Evolutionary conservation across 257 asterid species (phyloP).

Genomic region (Buddleja alternifolia): DNA sequence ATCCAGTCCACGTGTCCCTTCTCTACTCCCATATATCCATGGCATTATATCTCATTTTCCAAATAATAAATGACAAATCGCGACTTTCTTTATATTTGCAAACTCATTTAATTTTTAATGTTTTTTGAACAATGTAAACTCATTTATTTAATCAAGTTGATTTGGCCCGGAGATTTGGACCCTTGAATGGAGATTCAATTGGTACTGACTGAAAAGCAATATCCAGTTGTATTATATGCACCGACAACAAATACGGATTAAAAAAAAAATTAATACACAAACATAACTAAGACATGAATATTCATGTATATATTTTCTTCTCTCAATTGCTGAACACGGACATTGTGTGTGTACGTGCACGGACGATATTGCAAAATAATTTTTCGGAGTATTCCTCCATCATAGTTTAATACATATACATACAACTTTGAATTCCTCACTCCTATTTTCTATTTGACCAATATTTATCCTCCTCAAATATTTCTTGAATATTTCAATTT

Average conservation of each 20-base stretch:
- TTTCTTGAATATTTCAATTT: conserved; percentile 38
- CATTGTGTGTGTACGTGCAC: no score
- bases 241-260: no score
- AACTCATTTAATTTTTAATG: no score
- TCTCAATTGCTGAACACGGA: no score
- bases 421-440: conserved; percentile 24
- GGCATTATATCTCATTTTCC: conserved; percentile 19
- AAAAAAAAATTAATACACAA: no score
- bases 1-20: background rate
- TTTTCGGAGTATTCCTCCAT: no score
- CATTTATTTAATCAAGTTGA: conserved; percentile 17
- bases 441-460: conserved; percentile 42
- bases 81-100: background rate
- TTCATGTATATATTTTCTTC: no score
- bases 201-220: conserved; percentile 23
- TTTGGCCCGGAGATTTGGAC: conserved; percentile 41
- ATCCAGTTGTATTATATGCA: conserved; percentile 10
- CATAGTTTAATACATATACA: conserved; percentile 23
- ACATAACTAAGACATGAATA: no score
- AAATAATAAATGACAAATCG: conserved; percentile 14
- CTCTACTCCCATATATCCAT: background rate
- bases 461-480: background rate
- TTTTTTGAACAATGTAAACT: background rate
- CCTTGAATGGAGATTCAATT: conserved; percentile 31
- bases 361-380: no score